Base-by-base conservation (phyloP, 768 basidiomycete species). In the Lanmaoa rubissima region DNA sequence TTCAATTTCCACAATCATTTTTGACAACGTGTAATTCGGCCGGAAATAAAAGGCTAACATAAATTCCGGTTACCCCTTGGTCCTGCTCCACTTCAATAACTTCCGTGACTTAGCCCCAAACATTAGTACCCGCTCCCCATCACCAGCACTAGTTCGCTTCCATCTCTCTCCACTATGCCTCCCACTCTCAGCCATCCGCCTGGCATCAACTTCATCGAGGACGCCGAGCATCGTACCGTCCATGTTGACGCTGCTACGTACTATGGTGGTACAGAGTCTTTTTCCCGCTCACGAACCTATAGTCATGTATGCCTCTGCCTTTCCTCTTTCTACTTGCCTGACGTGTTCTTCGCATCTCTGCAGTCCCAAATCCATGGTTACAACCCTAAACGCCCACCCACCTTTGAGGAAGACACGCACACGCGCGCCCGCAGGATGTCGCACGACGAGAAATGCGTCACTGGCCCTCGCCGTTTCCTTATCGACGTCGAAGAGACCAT, bases 401-500 rank as follows among this genome's bases (percentile, higher is more conserved):
- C 82, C 11, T 92, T 95, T 69, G 80, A 90, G 54, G 86, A 92
- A 45, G 90, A 93, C 70, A 81, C 77, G 69, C 88, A 91, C 68
- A 74, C 76, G 48, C 79, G 90, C 32, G 78, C 87, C 49, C 82
- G 94, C 46, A 82, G 94, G 52, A 79, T 97, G 78, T 95, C 93
- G 19, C 94, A 97, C 69, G 94, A 98, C 69, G 94, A 96, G 75
- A 90, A 92, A 74, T 84, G 85, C 50, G 80, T 85, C 16, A 79
- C 86, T 0, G 86, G 82, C 0, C 91, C 94, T 4, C 79, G 95
- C 42, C 87, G 94, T 40, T 98, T 96, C 76, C 80, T 98, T 49
- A 93, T 98, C 55, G 96, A 98, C 67, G 96, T 98, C 16, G 96
- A 98, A 66, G 96, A 98, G 74, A 99, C 96, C 34, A 94, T 99